These are phyloP conservation scores for Kokia cookei DNA, from an alignment of 441 rosid species.

Conservation along the genomic window DNA sequence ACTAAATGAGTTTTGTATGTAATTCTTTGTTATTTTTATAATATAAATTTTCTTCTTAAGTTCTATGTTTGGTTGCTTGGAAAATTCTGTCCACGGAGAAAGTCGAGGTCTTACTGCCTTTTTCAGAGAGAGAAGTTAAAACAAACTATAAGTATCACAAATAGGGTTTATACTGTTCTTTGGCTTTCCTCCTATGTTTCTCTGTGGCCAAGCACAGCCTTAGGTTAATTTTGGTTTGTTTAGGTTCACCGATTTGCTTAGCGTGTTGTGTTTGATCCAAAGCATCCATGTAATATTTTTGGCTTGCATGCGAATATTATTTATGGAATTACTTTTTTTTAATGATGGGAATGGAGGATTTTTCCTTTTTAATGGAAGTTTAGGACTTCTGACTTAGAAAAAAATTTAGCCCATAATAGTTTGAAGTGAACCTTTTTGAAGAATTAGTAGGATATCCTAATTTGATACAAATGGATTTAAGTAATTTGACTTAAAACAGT, in stretches of 20 bases:
- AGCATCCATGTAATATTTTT: background rate
- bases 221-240: background rate
- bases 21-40: background rate
- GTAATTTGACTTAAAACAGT: background rate
- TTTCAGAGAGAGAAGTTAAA: background rate
- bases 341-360: background rate
- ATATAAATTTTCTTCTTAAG: background rate
- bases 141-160: background rate
- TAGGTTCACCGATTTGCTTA: background rate
- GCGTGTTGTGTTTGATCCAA: background rate
- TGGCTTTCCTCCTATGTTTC: background rate
- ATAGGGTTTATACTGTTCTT: background rate
- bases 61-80: conserved; percentile 12
- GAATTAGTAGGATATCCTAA: background rate
- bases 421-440: background rate
- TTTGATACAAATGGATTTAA: background rate
- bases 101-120: background rate
- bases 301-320: background rate
- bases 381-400: background rate
- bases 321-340: background rate
- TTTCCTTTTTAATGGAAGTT: background rate
- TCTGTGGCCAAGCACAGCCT: background rate
- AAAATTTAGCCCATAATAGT: background rate
- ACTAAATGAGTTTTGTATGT: background rate
- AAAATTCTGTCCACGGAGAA: background rate